Percentiles rank a stretch among this genome's conserved stretches.
Conservation (phyloP, 305 asterid genomes). For the Fraxinus velutina region DNA sequence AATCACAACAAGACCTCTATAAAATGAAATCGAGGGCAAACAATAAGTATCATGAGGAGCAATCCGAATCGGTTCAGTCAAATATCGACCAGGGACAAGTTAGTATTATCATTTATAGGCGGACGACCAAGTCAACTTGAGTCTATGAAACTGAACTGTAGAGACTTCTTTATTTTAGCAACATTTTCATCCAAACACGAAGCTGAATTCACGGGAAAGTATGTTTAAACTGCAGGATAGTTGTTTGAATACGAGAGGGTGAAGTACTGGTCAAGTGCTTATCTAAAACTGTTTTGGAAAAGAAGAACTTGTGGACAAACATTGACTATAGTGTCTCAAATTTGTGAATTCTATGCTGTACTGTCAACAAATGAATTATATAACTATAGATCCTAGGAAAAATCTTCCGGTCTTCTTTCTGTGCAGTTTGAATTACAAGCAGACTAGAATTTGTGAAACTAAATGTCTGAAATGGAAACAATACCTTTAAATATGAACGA, state of each 20-base stretch:
- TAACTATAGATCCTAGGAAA: neutral
- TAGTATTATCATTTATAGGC: neutral
- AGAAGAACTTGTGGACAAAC: neutral
- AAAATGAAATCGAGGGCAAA: neutral
- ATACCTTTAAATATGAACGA: conserved; percentile 9
- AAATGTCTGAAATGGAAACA: conserved; percentile 26
- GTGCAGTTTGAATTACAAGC: neutral
- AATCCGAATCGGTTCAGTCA: neutral
- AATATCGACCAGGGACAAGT: neutral
- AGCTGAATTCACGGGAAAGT: neutral
- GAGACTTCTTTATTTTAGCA: neutral
- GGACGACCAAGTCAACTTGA: neutral
- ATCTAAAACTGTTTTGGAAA: neutral
- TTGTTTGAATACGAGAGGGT: neutral
- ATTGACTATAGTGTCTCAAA: conserved; percentile 3
- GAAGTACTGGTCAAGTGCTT: neutral
- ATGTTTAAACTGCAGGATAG: neutral
- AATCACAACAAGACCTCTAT: neutral
- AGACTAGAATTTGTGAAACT: neutral
- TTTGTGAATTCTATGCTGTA: neutral
- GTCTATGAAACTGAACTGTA: neutral
- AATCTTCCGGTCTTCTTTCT: neutral
- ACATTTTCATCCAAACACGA: neutral
- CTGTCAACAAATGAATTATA: neutral
- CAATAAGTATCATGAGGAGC: neutral